Evolutionary conservation across 2,329 filamentous ascomycete species (phyloP), one percentile per base, ranked within the genome.

Genomic region (Paecilomyces formosus): DNA sequence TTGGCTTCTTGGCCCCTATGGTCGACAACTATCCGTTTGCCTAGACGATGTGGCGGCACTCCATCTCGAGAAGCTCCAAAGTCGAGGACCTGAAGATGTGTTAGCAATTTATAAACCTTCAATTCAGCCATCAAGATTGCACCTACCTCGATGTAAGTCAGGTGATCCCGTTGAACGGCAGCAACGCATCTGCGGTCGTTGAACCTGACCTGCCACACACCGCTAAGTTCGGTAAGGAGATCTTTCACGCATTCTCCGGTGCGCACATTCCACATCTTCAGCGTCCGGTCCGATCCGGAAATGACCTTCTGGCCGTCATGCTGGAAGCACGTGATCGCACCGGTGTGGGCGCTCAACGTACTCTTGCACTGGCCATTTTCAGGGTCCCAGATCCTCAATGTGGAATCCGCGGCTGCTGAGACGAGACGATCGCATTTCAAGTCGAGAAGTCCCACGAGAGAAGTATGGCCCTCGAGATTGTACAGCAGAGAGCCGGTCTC

Each of bases 201-300:
- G 76, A 99, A 99, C 69, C 94, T 94, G 68, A 99, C 94, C 78
- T 99, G 94, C 94, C 94, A 99, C 7, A 99, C 94, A n/a, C 93
- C 92, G 65, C 88, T 93, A 35, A 99, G 81, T 69, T 97, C 92
- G 13, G 91, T 96, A 68, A 99, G 81, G 50, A 99, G 82, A 74
- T 99, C 93, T 65, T 93, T 89, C 56, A 96, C 86, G 72, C 92
- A 97, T 67, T 97, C 89, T 54, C 94, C 94, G 1, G 88, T 96
- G 67, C 87, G 85, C 55, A 97, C 89, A 69, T 99, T 91, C 94
- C 94, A 99, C 90, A 99, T 95, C 80, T 99, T 99, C 63, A 99
- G 81, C 3, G 91, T 97, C 68, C 93, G 87, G 73, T 99, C 94
- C 60, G 91, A 96, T 57, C 94, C 94, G 49, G 90, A 96, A 58